A percentile compares a stretch with the other conserved stretches of the same genome.
phyloP scores from a whole-genome alignment of 2,329 filamentous ascomycete species.

The Graphiopsis chlorocephala region DNA sequence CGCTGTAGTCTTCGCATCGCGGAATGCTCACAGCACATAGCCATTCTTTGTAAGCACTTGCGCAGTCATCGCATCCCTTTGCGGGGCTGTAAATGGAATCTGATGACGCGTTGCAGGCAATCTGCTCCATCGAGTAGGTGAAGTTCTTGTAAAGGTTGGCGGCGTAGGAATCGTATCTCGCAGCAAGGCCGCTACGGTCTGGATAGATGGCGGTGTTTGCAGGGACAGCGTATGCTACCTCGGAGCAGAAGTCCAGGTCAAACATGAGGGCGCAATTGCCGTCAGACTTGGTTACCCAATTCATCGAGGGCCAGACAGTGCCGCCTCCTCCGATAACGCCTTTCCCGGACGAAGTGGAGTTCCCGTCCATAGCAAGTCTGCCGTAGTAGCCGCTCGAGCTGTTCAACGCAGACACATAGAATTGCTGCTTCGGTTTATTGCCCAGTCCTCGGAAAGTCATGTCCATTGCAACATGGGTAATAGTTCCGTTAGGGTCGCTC shows the following conservation, averaged over 20 bases:
- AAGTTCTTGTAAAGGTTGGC: conserved; percentile 71
- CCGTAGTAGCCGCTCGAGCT: conserved; percentile 68
- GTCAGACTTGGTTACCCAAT: conserved; percentile 78
- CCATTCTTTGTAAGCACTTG: conserved; percentile 83
- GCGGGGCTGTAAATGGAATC: conserved; percentile 79
- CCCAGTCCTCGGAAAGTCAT: conserved; percentile 69
- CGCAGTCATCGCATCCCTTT: conserved; percentile 72
- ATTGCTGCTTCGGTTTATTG: conserved; percentile 77
- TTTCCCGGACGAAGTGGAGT: conserved; percentile 52
- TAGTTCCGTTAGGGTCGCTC: conserved; percentile 47
- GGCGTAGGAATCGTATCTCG: conserved; percentile 77
- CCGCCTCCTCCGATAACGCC: conserved; percentile 69
- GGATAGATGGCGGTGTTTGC: conserved; percentile 66
- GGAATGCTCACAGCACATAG: conserved; percentile 91
- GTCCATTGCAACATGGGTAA: conserved; percentile 44
- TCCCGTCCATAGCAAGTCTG: conserved; percentile 63
- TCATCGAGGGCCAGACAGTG: conserved; percentile 66
- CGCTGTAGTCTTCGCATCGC: conserved; percentile 80
- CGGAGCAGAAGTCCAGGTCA: conserved; percentile 82
- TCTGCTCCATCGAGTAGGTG: conserved; percentile 74
- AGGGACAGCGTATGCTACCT: conserved; percentile 88
- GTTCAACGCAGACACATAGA: conserved; percentile 76
- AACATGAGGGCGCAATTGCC: conserved; percentile 83
- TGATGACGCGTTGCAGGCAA: conserved; percentile 74
- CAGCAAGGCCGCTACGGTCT: conserved; percentile 60